phyloP scores from a whole-genome alignment of 345 rosid genomes.

The Tarenaya hassleriana region DNA sequence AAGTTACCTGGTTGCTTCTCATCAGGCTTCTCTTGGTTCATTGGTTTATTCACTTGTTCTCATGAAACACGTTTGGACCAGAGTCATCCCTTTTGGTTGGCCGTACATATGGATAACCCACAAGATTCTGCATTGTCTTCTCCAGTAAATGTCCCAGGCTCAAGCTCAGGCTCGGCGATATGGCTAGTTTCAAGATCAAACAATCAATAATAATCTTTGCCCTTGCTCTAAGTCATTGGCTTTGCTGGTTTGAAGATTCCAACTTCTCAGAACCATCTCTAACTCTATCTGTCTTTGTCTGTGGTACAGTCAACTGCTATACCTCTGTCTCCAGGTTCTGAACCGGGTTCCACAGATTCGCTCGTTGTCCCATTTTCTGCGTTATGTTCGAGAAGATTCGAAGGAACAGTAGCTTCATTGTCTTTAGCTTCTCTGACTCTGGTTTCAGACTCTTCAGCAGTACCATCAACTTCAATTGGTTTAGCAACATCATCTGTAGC shows the following conservation, averaged over 20 bases:
- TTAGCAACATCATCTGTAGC: neutral
- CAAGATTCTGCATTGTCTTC: no score
- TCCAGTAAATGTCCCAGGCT: no score
- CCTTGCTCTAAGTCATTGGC: slow-evolving; percentile 2
- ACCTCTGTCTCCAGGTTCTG: neutral
- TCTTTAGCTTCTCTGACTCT: slow-evolving; percentile 14
- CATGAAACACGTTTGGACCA: no score
- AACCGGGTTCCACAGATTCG: slow-evolving; percentile 1
- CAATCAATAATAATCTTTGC: slow-evolving; percentile 1
- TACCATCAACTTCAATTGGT: slow-evolving; percentile 17
- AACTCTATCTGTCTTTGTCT: slow-evolving; percentile 5
- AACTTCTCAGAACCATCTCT: slow-evolving; percentile 12
- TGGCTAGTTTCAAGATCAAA: slow-evolving; percentile 6
- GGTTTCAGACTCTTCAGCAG: slow-evolving; percentile 12
- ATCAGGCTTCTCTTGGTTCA: no score
- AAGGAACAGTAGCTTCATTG: slow-evolving; percentile 10
- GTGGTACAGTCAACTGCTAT: slow-evolving; percentile 13
- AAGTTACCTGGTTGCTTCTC: no score
- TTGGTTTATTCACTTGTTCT: no score
- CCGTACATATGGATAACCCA: no score
- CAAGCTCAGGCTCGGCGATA: no score
- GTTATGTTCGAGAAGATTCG: slow-evolving; percentile 16
- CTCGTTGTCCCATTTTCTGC: slow-evolving; percentile 16
- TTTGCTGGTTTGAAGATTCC: slow-evolving; percentile 11
- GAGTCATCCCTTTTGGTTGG: no score